phyloP scores from a whole-genome alignment of 441 rosid species.

The Brassica hybrid region DNA sequence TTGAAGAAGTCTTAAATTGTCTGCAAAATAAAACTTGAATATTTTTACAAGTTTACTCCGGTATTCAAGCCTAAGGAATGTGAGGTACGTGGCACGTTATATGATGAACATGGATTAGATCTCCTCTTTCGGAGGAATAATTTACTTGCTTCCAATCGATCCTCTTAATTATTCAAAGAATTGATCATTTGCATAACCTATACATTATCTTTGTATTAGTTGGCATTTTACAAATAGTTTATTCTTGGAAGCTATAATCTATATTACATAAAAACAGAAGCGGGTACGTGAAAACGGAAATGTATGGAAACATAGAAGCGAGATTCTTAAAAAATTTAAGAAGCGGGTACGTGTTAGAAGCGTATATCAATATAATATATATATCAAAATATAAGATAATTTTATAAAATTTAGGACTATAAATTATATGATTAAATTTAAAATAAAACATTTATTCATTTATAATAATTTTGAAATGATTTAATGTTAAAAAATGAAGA shows the following conservation, averaged over 20 bases:
- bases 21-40: not conserved
- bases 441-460: no score
- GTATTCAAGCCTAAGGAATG: slow-evolving; percentile 18
- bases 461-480: no score
- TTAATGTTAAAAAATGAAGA: no score
- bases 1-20: not conserved
- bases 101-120: slow-evolving; percentile 31
- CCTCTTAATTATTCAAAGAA: not conserved
- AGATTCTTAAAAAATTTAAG: no score
- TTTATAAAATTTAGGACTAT: no score
- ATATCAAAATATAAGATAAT: no score
- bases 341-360: no score
- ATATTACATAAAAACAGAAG: no score
- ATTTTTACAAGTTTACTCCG: slow-evolving; percentile 28
- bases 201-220: not conserved
- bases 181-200: not conserved
- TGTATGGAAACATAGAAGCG: no score
- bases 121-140: not conserved
- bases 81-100: slow-evolving; percentile 35
- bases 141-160: not conserved
- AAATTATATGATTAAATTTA: no score
- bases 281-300: no score
- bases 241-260: not conserved
- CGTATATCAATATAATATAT: no score
- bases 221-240: slow-evolving; percentile 6